Percentiles rank a stretch among this genome's conserved stretches.
phyloP scores from a whole-genome alignment of 306 rosid genomes.

The Citrullus amarus region DNA sequence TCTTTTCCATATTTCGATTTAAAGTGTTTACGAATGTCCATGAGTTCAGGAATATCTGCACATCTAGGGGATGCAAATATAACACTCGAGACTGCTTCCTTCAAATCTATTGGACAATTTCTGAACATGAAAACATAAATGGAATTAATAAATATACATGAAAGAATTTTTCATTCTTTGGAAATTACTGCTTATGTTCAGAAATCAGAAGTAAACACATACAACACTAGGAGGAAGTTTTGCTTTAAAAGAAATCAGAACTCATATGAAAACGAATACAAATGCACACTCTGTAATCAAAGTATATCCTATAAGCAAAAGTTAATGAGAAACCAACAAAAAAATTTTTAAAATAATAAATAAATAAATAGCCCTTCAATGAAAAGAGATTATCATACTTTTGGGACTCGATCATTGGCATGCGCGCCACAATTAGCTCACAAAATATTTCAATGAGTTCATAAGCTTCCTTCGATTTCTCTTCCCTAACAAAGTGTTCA shows the following conservation, averaged over 20 bases:
- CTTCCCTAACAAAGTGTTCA: conserved; percentile 92
- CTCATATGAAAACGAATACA: neutral
- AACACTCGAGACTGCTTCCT: conserved; percentile 86
- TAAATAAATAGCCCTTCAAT: neutral
- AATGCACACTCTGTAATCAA: neutral
- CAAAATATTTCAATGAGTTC: conserved; percentile 86
- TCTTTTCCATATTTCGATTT: conserved; percentile 83
- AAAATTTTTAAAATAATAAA: neutral
- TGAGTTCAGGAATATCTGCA: conserved; percentile 76
- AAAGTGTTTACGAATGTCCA: conserved; percentile 64
- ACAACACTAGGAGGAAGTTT: neutral
- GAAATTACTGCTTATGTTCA: neutral
- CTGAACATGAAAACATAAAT: conserved; percentile 24
- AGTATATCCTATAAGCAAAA: neutral
- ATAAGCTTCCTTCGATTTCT: conserved; percentile 76
- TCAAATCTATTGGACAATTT: conserved; percentile 78
- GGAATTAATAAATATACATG: neutral
- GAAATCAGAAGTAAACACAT: neutral
- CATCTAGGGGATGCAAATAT: conserved; percentile 90
- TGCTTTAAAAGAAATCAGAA: neutral
- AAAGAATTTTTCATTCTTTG: neutral
- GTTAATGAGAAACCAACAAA: neutral
- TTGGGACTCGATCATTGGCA: conserved; percentile 84
- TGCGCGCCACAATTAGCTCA: conserved; percentile 74
- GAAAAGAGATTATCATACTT: conserved; percentile 40